phyloP scores from a whole-genome alignment of 2,329 filamentous ascomycete species.

The Paramyrothecium roridum region DNA sequence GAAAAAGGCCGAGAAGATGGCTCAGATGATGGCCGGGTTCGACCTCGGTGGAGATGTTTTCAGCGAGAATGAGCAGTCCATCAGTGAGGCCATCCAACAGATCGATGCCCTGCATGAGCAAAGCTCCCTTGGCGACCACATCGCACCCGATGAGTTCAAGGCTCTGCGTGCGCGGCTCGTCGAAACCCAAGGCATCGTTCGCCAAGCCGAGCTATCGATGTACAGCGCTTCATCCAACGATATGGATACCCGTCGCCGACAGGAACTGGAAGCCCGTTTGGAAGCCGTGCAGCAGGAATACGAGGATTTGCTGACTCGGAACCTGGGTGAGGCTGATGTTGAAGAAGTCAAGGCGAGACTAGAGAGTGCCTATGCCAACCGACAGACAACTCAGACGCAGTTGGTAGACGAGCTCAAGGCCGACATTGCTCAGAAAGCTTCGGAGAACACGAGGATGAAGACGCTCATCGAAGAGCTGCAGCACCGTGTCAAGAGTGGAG shows the following conservation, averaged over 20 bases:
- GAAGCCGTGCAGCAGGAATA: constrained; percentile 76
- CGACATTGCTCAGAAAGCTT: constrained; percentile 71
- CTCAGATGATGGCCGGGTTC: constrained; percentile 99
- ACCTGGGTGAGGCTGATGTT: constrained; percentile 73
- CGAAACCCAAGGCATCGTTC: constrained; percentile 87
- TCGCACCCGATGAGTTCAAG: constrained; percentile 78
- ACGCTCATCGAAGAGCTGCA: constrained; percentile 78
- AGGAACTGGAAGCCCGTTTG: constrained; percentile 75
- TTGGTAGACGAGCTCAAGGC: constrained; percentile 74
- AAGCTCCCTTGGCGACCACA: constrained; percentile 71
- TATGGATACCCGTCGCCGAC: constrained; percentile 63
- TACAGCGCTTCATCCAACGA: constrained; percentile 66
- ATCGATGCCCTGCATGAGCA: constrained; percentile 77
- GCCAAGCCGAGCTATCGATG: constrained; percentile 85
- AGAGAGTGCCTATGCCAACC: constrained; percentile 72
- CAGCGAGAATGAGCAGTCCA: constrained; percentile 84
- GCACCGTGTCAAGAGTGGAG: constrained; percentile 64
- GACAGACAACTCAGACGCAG: constrained; percentile 69
- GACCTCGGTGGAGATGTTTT: constrained; percentile 91
- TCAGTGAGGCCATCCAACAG: constrained; percentile 79
- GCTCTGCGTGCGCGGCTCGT: constrained; percentile 75
- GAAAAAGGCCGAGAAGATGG: constrained; percentile 99
- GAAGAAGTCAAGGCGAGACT: constrained; percentile 81
- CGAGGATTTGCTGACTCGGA: constrained; percentile 75
- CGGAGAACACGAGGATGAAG: constrained; percentile 81